Percentiles rank a stretch among this genome's conserved stretches.
phyloP scores from a whole-genome alignment of 805 yeast genomes.

The Candida sphagnicola region DNA sequence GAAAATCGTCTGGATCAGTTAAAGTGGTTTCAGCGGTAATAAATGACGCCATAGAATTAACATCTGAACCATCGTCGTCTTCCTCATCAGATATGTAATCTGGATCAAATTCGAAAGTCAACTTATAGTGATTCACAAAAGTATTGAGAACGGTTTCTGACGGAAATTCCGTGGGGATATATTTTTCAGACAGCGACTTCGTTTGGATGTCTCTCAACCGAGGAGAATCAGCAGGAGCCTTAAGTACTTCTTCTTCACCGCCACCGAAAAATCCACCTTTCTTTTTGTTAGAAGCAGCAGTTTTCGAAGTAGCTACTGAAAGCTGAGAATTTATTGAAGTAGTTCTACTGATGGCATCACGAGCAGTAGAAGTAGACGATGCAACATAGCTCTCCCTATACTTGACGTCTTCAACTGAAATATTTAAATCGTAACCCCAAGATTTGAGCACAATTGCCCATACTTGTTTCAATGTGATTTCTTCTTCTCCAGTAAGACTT shows the following conservation, averaged over 20 bases:
- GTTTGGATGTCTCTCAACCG: conserved; percentile 26
- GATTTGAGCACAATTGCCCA: conserved; percentile 65
- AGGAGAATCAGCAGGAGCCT: conserved; percentile 18
- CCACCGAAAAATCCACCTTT: conserved; percentile 25
- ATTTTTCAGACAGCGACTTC: conserved; percentile 21
- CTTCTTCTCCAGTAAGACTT: conserved; percentile 48
- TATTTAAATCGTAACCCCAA: conserved; percentile 47
- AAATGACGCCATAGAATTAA: conserved; percentile 27
- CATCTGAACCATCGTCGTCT: conserved; percentile 18
- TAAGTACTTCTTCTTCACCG: conserved; percentile 4
- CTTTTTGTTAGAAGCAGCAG: conserved; percentile 27
- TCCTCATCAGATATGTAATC: conserved; percentile 5
- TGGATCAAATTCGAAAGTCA: conserved; percentile 7
- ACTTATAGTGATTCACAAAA: conserved; percentile 18
- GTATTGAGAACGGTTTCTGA: conserved; percentile 16
- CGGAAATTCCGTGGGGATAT: conserved; percentile 19
- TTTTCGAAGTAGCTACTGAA: conserved; percentile 23
- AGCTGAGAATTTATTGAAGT: conserved; percentile 20
- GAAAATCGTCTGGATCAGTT: conserved; percentile 16
- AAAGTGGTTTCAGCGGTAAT: conserved; percentile 28
- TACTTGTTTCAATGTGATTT: conserved; percentile 58
- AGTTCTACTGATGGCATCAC: conserved; percentile 15
- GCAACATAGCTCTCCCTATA: conserved; percentile 29
- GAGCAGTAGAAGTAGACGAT: conserved; percentile 15
- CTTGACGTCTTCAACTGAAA: conserved; percentile 24